Base-by-base conservation (phyloP, 164 flowering plant species). In the Warburgia ugandensis region DNA sequence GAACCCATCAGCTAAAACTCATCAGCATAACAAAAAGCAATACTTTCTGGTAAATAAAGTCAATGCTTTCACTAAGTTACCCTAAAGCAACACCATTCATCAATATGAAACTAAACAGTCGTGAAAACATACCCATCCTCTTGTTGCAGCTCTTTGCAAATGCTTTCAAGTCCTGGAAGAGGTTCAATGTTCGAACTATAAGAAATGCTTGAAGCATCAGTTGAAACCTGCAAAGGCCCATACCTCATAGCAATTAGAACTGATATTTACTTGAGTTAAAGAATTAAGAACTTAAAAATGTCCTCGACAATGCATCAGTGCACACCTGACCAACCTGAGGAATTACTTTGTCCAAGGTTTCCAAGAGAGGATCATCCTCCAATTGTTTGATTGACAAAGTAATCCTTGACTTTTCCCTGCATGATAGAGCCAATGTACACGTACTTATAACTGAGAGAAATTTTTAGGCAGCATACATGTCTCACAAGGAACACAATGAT, bases 261-360 rank as follows among this genome's bases (percentile, higher is more conserved):
- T 52, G 21, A 25, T 14, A 17, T 51, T 56, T 5, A 10, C 38
- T 26, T 35, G 5, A 9, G 19, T 25, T 21, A 17, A 49, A 49
- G n/a, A 11, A 22, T 45, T 46, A 31, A 29, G 6, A 61, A 14
- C 36, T 29, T 58, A 12, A 29, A 28, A 42, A 50, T 11, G 39
- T 5, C 23, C 20, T 16, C 16, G 5, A 38, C 25, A 27, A 27
- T 27, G 48, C 30, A 3, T 6, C 1, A 26, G 14, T 17, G 3
- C 22, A 40, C 38, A 31, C 20, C 39, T 3, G 13, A 43, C 72
- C 29, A 44, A 91, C 97, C 84, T 79, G 79, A 45, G 83, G 78
- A 66, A 91, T 87, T 38, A 87, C 97, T 75, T 83, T 81, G 59
- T 91, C 96, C 68, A 86, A 59, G 14, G 96, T 87, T 68, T 84